Evolutionary conservation across 2,329 filamentous ascomycete species (phyloP).

Genomic region (Colletotrichum aenigma): DNA sequence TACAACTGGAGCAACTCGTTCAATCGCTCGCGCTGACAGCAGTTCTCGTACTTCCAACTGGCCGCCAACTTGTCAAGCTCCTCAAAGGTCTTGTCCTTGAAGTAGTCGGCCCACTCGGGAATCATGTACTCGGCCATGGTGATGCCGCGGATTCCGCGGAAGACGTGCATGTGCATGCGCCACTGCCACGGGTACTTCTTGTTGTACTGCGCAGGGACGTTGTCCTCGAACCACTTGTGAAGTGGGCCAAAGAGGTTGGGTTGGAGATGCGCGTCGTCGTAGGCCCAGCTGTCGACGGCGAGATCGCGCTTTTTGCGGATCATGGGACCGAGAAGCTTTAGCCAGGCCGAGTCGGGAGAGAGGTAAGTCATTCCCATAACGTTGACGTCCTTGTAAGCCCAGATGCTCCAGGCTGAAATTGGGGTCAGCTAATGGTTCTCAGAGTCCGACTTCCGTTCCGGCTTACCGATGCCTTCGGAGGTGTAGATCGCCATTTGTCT

Average conservation of each 20-base stretch:
- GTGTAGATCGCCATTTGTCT: conserved; percentile 54
- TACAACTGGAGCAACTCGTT: conserved; percentile 36
- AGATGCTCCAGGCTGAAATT: conserved; percentile 41
- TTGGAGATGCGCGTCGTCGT: conserved; percentile 37
- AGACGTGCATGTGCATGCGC: conserved; percentile 28
- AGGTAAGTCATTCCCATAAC: conserved; percentile 57
- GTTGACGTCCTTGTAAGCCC: conserved; percentile 58
- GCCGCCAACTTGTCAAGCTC: conserved; percentile 48
- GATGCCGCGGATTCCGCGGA: conserved; percentile 26
- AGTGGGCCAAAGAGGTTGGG: conserved; percentile 23
- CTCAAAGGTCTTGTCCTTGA: conserved; percentile 42
- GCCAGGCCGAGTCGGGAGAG: conserved; percentile 46
- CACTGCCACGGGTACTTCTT: conserved; percentile 28
- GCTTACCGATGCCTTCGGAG: conserved; percentile 14
- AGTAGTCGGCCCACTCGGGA: conserved; percentile 51
- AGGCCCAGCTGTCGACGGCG: conserved; percentile 58
- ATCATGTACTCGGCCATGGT: conserved; percentile 45
- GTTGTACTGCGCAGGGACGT: conserved; percentile 22
- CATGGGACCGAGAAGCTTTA: conserved; percentile 52
- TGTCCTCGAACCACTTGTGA: conserved; percentile 27
- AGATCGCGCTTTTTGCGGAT: conserved; percentile 56
- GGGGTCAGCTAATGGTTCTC: not conserved
- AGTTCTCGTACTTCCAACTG: conserved; percentile 57
- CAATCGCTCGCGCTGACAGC: conserved; percentile 49
- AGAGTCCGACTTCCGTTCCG: accelerated